Base-by-base conservation (phyloP, 768 basidiomycete species). In the Xerocomus spinulosus region DNA sequence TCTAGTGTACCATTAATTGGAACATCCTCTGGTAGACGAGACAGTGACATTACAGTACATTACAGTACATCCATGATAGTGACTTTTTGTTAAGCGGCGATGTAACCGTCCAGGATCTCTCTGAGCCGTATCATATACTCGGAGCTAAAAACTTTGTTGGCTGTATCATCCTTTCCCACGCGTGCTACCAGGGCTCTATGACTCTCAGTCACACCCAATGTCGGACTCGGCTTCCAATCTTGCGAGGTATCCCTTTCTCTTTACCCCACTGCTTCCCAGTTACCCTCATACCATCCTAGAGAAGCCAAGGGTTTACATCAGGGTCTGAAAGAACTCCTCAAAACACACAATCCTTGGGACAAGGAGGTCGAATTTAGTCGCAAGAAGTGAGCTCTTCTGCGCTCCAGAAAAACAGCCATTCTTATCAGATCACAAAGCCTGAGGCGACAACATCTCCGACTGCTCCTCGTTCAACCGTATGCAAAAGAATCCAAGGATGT, bases 291-390 rank as follows among this genome's bases (percentile, higher is more conserved):
- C 51, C 42, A 15, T 23, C 29, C 18, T 52, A 94, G 91, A 58
- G 89, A 93, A 71, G 87, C 89, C 57, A 89, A 85, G 63, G 72
- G 73, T 57, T 77, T 85, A 53, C 82, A 87, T 49, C 81, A 85
- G 60, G 78, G 74, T 30, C 69, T 95, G 48, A 91, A 88, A 69
- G 85, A 85, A 52, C 66, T 82, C 43, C 75, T 94, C 48, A 85
- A 84, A 62, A 76, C 75, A 32, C 82, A 77, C 50, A 81, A 84
- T 42, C 87, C 91, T 28, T 93, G 85, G 77, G 85, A 88, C 52
- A 86, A 76, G 63, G 88, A 93, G 50, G 81, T 92, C 35, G 93
- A 97, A 61, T 83, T 86, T 55, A 80, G 83, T 64, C 77, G 93
- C 59, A 88, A 89, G 70, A 85, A 82, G 93, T 92, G 67, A 70